phyloP scores from a whole-genome alignment of 768 basidiomycete species.

The Rhizopogon salebrosus region DNA sequence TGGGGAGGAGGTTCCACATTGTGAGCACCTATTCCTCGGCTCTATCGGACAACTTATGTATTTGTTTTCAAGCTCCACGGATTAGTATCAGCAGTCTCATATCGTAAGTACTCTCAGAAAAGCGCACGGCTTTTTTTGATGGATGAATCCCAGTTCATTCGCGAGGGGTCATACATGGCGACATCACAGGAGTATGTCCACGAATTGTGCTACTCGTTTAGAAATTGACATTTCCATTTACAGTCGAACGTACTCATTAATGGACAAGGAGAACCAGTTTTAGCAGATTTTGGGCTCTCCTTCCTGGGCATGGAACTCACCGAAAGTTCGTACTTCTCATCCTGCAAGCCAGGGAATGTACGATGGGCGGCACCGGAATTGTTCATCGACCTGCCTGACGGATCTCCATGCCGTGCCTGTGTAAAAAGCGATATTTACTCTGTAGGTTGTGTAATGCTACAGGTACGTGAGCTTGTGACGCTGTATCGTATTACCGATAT shows the following conservation, averaged over 20 bases:
- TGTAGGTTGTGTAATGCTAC: conserved; percentile 17
- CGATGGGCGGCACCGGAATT: conserved; percentile 15
- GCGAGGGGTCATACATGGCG: conserved; percentile 2
- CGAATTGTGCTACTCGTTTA: not conserved
- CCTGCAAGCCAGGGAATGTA: conserved; percentile 5
- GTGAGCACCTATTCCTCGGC: conserved; percentile 17
- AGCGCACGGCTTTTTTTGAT: not conserved
- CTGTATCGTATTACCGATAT: not conserved
- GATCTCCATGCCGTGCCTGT: not conserved
- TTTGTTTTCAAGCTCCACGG: conserved; percentile 29
- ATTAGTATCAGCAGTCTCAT: conserved; percentile 33
- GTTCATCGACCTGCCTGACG: conserved; percentile 1
- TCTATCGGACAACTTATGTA: not conserved
- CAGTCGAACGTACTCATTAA: conserved; percentile 10
- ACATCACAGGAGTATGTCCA: conserved; percentile 4
- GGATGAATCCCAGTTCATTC: conserved; percentile 2
- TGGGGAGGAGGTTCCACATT: conserved; percentile 31
- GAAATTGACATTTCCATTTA: not conserved
- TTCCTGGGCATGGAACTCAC: conserved; percentile 32
- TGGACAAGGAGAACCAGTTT: not conserved
- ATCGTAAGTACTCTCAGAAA: conserved; percentile 23
- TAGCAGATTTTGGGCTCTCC: conserved; percentile 39
- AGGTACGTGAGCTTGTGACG: conserved; percentile 7
- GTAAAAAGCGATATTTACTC: conserved; percentile 14
- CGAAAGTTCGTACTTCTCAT: conserved; percentile 15